Percentiles rank a stretch among this genome's conserved stretches.
phyloP scores from a whole-genome alignment of 1,139 yeast genomes.

The Kodamaea ohmeri region DNA sequence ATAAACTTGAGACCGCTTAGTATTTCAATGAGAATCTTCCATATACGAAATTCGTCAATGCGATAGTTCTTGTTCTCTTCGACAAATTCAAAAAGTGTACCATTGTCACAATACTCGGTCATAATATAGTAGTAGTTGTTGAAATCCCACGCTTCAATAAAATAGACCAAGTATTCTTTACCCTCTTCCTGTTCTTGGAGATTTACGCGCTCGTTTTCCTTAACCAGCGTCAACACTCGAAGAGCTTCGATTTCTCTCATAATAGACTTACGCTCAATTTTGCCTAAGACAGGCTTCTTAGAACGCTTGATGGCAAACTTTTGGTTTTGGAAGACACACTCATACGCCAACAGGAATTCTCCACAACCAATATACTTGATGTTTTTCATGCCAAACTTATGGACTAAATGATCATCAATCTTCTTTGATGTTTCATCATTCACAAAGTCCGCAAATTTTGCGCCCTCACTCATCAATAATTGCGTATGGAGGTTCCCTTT shows the following conservation, averaged over 20 bases:
- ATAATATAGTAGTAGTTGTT: constrained; percentile 76
- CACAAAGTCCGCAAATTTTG: constrained; percentile 7
- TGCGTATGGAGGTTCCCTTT: constrained; percentile 17
- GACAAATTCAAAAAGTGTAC: constrained; percentile 77
- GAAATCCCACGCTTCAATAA: constrained; percentile 85
- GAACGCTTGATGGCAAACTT: constrained; percentile 86
- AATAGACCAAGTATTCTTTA: constrained; percentile 73
- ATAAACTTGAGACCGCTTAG: constrained; percentile 76
- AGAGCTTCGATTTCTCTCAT: constrained; percentile 45
- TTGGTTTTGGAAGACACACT: constrained; percentile 61
- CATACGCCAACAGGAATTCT: constrained; percentile 85
- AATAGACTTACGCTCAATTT: constrained; percentile 37
- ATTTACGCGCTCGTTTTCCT: constrained; percentile 33
- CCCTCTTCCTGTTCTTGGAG: constrained; percentile 66
- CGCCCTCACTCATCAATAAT: constrained; percentile 13
- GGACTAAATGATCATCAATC: constrained; percentile 58
- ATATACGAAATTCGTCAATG: constrained; percentile 94
- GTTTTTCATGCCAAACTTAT: constrained; percentile 62
- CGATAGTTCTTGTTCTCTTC: constrained; percentile 70
- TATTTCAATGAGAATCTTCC: constrained; percentile 90
- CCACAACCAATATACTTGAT: constrained; percentile 78
- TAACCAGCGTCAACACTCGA: constrained; percentile 40
- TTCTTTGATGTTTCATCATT: constrained; percentile 16
- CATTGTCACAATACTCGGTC: constrained; percentile 96
- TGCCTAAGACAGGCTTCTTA: constrained; percentile 50